Base-by-base conservation (phyloP, 192 early-diverging fungal species). In the Entomortierella beljakovae region DNA sequence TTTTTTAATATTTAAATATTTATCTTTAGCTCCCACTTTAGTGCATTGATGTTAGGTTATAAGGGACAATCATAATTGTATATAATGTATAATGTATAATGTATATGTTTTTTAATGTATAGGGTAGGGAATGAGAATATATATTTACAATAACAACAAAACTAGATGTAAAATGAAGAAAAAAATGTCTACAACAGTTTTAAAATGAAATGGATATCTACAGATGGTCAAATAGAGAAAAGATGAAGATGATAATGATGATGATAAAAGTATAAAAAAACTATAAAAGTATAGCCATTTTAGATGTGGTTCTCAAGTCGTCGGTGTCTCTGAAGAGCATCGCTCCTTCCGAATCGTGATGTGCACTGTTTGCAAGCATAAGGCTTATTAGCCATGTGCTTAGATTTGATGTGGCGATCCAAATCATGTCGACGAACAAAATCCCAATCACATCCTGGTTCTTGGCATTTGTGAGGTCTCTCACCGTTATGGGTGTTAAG, bases 391-490 rank as follows among this genome's bases (percentile, higher is more conserved):
- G 86, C 86, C 7, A 85, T 75, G 49, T 92, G 91, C 46, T 92
- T 88, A 3, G 72, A 76, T 56, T 89, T 87, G 60, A 85, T 81
- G 77, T 95, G 94, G 10, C 94, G 80, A 64, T 90, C 86, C 25
- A 94, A 81, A 60, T 95, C 94, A 65, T 95, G 94, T 70, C 93
- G 89, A 46, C 94, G 83, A 38, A 86, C 85, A 71, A 95, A 95
- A 32, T 90, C 80, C 65, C 82, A 79, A 20, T 82, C 82, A 82
- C 94, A 95, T 28, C 74, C 74, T 11, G 83, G 77, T 84, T 88
- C 91, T 13, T 81, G 73, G 73, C 91, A 92, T 25, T 81, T 81
- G 76, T 86, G 95, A 0, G 92, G 92, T 6, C 92, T 85, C 64
- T 92, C 90, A 52, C 87, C 87, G 2, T 90, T 90, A 82, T 97